A percentile compares a stretch with the other conserved stretches of the same genome.
Evolutionary conservation across 495 filamentous ascomycete species (phyloP).

Genomic region (Xylaria bambusicola): DNA sequence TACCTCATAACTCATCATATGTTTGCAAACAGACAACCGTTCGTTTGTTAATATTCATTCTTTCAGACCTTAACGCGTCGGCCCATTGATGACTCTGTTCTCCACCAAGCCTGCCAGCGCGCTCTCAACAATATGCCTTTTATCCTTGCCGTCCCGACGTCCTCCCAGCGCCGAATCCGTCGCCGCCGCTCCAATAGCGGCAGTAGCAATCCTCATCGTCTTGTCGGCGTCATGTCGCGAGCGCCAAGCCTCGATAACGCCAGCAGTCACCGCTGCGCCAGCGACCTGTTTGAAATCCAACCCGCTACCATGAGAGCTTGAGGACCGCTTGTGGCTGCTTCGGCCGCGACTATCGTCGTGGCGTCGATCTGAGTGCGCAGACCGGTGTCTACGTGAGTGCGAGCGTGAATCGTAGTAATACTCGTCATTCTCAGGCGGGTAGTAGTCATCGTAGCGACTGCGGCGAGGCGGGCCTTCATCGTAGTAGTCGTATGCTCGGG

Average conservation of each 20-base stretch:
- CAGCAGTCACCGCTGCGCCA: conserved; percentile 14
- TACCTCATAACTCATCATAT: not conserved
- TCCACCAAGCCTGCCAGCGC: conserved; percentile 19
- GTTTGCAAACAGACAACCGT: too few relatives aligned
- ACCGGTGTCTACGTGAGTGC: not conserved
- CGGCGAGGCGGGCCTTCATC: conserved; percentile 3
- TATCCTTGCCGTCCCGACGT: not conserved
- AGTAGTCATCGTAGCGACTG: conserved; percentile 6
- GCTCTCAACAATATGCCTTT: conserved; percentile 15
- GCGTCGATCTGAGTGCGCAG: conserved; percentile 4
- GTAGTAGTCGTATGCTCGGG: conserved; percentile 7
- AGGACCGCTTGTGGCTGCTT: not conserved
- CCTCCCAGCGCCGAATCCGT: conserved; percentile 14
- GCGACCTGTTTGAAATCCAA: conserved; percentile 14
- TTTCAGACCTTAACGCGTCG: not conserved
- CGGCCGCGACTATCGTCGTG: not conserved
- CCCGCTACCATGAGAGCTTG: conserved; percentile 8
- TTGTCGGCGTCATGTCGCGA: conserved; percentile 14
- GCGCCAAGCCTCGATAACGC: conserved; percentile 19
- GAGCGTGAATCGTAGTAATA: not conserved
- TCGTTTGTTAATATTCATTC: not conserved
- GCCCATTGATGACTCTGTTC: conserved; percentile 20
- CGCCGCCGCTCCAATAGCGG: conserved; percentile 16
- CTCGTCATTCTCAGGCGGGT: not conserved
- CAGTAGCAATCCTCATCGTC: conserved; percentile 12